Evolutionary conservation across 2,329 filamentous ascomycete genomes (phyloP), one percentile per base, ranked within the genome.

Genomic region (Aureobasidium namibiae): DNA sequence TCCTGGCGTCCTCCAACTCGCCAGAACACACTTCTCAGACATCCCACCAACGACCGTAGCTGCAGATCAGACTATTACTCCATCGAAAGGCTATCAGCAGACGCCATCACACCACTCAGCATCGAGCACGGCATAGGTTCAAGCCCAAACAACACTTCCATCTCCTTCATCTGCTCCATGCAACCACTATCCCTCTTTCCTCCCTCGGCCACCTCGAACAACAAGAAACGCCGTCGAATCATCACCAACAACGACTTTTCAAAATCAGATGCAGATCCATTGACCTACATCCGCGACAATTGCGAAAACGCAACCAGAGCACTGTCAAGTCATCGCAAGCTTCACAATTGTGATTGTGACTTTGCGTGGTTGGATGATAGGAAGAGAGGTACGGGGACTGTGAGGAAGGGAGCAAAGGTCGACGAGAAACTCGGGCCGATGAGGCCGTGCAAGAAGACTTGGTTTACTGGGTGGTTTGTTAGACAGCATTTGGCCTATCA

Each of bases 401-500:
- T 46, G 21, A 36, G 52, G 52, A 21, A 38, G 8, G 26, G 29
- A 23, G 33, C 23, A 5, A 31, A 56, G 10, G 33, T 21, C 18
- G 54, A 48, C 24, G 1, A 54, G 50, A 13, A 56, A 18, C 14
- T 45, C n/a, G 54, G 54, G 10, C 54, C 54, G 2, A 2, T 3
- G 18, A 57, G 54, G 7, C 31, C 54, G 8, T 57, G 54, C 11
- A 57, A 33, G 54, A 57, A 57, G 33, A 46, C 24, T 14, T 57
- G 54, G 42, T 48, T 38, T 31, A 57, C 54, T 6, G 54, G 54
- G 8, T 57, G 41, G 41, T 57, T 57, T 23, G 54, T 57, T 3
- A 46, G 54, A 24, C 54, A 57, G 54, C 54, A 57, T 23, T 26
- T 57, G 33, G 45, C 36, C 21, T 57, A 48, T 21, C 54, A 57